Evolutionary conservation across 2,329 filamentous ascomycete species (phyloP).

Genomic region (Scedosporium boydii): DNA sequence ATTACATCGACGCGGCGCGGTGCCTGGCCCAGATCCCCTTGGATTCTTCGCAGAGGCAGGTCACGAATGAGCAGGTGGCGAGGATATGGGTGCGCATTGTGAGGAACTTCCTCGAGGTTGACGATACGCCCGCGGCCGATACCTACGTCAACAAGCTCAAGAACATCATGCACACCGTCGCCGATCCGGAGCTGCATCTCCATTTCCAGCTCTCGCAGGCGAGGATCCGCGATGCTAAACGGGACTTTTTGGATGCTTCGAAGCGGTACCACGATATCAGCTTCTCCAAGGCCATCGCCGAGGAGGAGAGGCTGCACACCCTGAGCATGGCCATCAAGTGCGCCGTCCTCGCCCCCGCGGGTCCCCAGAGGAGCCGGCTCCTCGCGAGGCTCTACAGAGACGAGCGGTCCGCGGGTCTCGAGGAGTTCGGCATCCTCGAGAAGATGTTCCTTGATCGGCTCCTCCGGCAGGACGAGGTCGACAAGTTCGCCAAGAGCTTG

Average conservation of each 20-base stretch:
- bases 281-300: conserved; percentile 67
- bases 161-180: conserved; percentile 73
- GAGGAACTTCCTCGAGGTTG: conserved; percentile 86
- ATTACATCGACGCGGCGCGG: conserved; percentile 66
- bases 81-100: conserved; percentile 89
- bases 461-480: conserved; percentile 71
- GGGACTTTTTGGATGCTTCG: conserved; percentile 80
- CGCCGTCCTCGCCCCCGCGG: conserved; percentile 84
- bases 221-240: conserved; percentile 82
- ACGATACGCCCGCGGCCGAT: conserved; percentile 79
- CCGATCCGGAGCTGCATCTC: conserved; percentile 63
- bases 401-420: conserved; percentile 65
- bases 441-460: conserved; percentile 95
- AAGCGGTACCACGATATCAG: conserved; percentile 83
- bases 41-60: conserved; percentile 77
- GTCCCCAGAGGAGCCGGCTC: conserved; percentile 70
- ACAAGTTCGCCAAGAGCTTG: conserved; percentile 72
- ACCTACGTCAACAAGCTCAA: conserved; percentile 91
- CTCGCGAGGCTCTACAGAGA: conserved; percentile 88
- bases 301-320: conserved; percentile 76
- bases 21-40: conserved; percentile 76
- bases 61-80: conserved; percentile 74
- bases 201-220: conserved; percentile 89
- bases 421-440: conserved; percentile 82
- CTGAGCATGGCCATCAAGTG: conserved; percentile 84